Conservation (phyloP, 257 asterid genomes). For the Osmanthus fragrans region DNA sequence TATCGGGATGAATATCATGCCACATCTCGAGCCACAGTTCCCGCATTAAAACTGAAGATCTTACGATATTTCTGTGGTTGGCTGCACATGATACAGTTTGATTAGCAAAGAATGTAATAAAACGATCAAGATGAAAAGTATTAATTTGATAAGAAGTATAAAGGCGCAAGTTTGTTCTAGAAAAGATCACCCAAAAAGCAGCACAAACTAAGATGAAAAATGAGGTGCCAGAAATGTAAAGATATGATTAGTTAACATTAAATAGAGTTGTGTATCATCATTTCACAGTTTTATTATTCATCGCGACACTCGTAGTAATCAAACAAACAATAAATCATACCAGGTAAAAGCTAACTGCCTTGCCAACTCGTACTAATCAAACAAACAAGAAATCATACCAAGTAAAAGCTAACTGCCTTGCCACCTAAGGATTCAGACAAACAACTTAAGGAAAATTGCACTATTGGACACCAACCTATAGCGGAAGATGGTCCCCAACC, state of each 20-base stretch:
- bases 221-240: background rate
- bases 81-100: conserved; percentile 54
- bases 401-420: background rate
- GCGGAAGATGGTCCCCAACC: background rate
- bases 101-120: conserved; percentile 16
- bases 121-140: conserved; percentile 2
- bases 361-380: background rate
- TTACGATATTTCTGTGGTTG: conserved; percentile 91
- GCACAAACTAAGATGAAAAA: background rate
- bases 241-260: background rate
- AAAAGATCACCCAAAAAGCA: background rate
- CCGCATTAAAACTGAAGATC: conserved; percentile 87
- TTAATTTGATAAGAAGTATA: background rate
- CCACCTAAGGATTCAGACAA: background rate
- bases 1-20: conserved; percentile 96
- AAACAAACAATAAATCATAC: background rate
- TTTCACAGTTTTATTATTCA: background rate
- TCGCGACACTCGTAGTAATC: background rate
- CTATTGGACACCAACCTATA: background rate
- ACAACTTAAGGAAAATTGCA: background rate
- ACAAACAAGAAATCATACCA: background rate
- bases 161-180: background rate
- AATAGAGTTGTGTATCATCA: background rate
- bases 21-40: conserved; percentile 99
- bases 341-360: background rate